Base-by-base conservation (phyloP, 2,329 filamentous ascomycete genomes). In the Hansfordia pulvinata region DNA sequence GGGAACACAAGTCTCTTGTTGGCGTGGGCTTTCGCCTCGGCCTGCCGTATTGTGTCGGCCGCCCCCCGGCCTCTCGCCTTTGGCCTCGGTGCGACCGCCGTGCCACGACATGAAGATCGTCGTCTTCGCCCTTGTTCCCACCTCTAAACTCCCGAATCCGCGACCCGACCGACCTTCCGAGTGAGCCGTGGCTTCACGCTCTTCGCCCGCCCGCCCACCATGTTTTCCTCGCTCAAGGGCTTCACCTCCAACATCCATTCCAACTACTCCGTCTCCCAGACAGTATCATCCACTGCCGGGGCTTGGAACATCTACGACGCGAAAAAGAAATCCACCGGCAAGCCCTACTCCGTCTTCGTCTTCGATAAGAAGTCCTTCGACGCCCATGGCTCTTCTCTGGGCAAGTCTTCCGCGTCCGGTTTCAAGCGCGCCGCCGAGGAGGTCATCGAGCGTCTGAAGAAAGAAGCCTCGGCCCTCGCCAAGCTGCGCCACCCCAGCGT, bases 301-400 rank as follows among this genome's bases (percentile, higher is more conserved):
- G 83, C 86, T 31, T 98, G 90, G 90, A 93, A 85, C 60, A 90
- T 98, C 44, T 88, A 88, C 64, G 86, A 94, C 58, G 86, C 82
- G 32, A 96, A 93, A 62, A 92, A 92, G 59, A 96, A 94, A 57
- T 84, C 80, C 17, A 93, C 85, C 0, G 83, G 82, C 38, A 93
- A 90, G 50, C 54, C 76, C 6, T 90, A 78, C 29, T 94, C 86
- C 10, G 76, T 96, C 39, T 98, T 96, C 44, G 76, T 96, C 38
- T 94, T 96, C 50, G 90, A 98, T 38, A 77, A 75, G 49, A 93
- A 92, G 55, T 71, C 73, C 1, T 60, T 98, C 29, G 86, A 94
- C 31, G 59, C 71, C 8, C 67, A 76, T 32, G 64, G 69, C 10
- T 66, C 62, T 25, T 68, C 71, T 6, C 55, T 84, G 23, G 64